Percentiles rank a stretch among this genome's conserved stretches.
phyloP scores from a whole-genome alignment of 257 asterid genomes.

The Linderniella brevidens region DNA sequence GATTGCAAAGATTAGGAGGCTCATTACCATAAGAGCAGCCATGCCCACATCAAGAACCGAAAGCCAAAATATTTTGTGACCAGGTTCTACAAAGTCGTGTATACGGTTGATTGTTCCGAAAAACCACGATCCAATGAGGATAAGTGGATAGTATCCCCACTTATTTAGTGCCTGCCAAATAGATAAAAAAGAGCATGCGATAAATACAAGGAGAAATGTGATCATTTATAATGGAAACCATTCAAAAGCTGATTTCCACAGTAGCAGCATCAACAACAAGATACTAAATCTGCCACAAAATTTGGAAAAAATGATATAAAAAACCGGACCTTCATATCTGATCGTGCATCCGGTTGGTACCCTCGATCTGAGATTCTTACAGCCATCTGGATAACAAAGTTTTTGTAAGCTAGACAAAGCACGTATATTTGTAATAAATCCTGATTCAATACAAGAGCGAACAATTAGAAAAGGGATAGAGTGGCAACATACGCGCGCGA shows the following conservation, averaged over 20 bases:
- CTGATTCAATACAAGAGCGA: constrained; percentile 8
- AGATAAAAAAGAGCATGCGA: constrained; percentile 2
- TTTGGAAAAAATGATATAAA: not conserved
- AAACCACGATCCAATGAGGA: constrained; percentile 92
- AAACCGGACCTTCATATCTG: constrained; percentile 56
- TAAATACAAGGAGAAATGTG: constrained; percentile 3
- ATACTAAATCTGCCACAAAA: not conserved
- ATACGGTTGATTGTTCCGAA: constrained; percentile 93
- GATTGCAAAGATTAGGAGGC: constrained; percentile 1
- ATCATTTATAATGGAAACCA: not conserved
- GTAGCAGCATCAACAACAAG: no score
- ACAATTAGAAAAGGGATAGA: constrained; percentile 9
- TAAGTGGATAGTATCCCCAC: constrained; percentile 98
- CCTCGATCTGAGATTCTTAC: constrained; percentile 82
- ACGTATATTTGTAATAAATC: not conserved
- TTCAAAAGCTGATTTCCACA: constrained; percentile 1
- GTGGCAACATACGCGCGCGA: constrained; percentile 71
- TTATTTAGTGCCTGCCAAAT: constrained; percentile 62
- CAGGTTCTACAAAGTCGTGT: constrained; percentile 84
- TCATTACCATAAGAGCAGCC: constrained; percentile 90
- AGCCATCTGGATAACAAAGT: constrained; percentile 60
- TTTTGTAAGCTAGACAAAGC: constrained; percentile 12
- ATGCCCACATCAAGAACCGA: constrained; percentile 91
- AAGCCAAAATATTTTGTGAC: constrained; percentile 87
- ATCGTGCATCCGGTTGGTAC: constrained; percentile 55